A percentile compares a stretch with the other conserved stretches of the same genome.
Evolutionary conservation across 129 eudicot species (phyloP).

Genomic region (Flaveria sonorensis): DNA sequence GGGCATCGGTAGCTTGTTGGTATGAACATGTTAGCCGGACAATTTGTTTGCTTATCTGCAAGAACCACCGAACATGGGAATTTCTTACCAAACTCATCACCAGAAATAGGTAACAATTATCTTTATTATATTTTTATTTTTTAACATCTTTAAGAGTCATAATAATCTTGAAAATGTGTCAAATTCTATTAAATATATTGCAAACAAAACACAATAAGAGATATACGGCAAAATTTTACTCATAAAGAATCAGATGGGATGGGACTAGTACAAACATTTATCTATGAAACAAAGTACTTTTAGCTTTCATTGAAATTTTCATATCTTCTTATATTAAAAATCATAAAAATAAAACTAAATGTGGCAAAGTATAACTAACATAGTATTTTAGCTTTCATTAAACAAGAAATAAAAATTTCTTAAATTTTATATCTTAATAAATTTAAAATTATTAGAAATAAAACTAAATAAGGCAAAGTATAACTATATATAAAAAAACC

Average conservation of each 20-base stretch:
- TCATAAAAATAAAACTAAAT: too few relatives aligned
- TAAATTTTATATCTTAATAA: not conserved
- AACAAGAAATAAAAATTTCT: not conserved
- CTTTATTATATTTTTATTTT: not conserved
- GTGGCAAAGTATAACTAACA: too few relatives aligned
- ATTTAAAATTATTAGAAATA: not conserved
- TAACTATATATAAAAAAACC: not conserved
- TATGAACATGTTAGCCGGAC: constrained; percentile 95
- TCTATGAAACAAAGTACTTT: too few relatives aligned
- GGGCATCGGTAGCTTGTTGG: constrained; percentile 95
- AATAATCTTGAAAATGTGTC: not conserved
- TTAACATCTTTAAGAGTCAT: not conserved
- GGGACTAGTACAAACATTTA: too few relatives aligned
- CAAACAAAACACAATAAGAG: too few relatives aligned
- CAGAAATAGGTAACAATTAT: constrained; percentile 74
- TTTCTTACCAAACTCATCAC: constrained; percentile 87
- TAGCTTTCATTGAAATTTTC: too few relatives aligned
- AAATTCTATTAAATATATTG: too few relatives aligned
- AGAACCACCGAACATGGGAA: constrained; percentile 87
- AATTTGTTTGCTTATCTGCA: constrained; percentile 77
- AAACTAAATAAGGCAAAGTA: not conserved
- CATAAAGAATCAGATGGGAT: too few relatives aligned
- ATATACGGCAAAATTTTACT: too few relatives aligned
- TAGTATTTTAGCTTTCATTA: too few relatives aligned
- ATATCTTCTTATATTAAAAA: too few relatives aligned